Percentiles rank a stretch among this genome's conserved stretches.
Conservation (phyloP, 2,329 filamentous ascomycete species). For the Verticillium zaregamsianum region DNA sequence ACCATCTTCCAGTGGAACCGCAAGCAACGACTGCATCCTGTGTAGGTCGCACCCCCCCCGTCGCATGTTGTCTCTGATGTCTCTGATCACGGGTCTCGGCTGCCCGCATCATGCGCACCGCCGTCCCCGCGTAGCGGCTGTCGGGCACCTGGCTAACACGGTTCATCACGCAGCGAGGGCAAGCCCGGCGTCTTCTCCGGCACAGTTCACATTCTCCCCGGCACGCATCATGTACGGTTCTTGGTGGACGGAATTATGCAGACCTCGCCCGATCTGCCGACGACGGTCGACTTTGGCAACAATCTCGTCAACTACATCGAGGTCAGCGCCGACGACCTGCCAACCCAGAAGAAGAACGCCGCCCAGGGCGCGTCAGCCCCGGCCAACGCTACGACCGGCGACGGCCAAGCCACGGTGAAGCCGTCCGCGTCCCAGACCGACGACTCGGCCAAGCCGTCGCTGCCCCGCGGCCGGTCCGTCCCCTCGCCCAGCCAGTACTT, state of each 20-base stretch:
- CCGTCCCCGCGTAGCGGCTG: neutral
- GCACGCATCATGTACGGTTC: constrained; percentile 96
- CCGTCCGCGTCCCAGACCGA: constrained; percentile 32
- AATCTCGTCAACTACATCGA: constrained; percentile 98
- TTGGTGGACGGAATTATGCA: constrained; percentile 92
- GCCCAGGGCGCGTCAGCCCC: constrained; percentile 18
- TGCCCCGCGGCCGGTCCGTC: constrained; percentile 50
- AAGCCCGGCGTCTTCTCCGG: constrained; percentile 66
- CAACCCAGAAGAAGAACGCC: constrained; percentile 24
- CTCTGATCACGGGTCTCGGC: constrained; percentile 6
- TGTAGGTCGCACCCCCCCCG: constrained; percentile 54
- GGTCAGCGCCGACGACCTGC: constrained; percentile 71
- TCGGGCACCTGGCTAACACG: neutral
- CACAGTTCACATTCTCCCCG: constrained; percentile 78
- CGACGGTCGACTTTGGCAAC: constrained; percentile 96
- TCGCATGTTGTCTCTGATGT: neutral
- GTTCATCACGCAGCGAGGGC: constrained; percentile 37
- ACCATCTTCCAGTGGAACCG: constrained; percentile 97
- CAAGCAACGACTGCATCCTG: constrained; percentile 81
- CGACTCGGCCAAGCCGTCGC: constrained; percentile 34
- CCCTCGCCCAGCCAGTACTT: constrained; percentile 60
- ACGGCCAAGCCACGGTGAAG: constrained; percentile 22
- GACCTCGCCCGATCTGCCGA: constrained; percentile 81
- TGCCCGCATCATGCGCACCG: constrained; percentile 11
- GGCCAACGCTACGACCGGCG: constrained; percentile 23